Evolutionary conservation across 2,329 filamentous ascomycete genomes (phyloP), one percentile per base, ranked within the genome.

Genomic region (Chaetomiaceae sp.): DNA sequence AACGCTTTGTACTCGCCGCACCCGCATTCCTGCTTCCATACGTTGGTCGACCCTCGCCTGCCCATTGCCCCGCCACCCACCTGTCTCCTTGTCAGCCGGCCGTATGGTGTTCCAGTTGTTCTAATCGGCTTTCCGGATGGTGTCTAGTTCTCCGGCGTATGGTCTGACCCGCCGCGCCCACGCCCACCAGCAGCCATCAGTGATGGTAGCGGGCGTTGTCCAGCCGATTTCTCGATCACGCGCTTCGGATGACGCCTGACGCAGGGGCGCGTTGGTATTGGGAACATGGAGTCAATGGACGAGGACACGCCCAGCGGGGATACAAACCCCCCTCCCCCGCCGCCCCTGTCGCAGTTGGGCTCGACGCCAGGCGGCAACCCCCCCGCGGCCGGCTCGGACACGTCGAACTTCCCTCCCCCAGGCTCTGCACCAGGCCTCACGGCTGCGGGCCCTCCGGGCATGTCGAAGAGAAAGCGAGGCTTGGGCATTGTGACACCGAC

Each of bases 401-500:
- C 37, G 20, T 59, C 62, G 9, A 19, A 15, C 12, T 58, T 61
- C 24, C 59, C 60, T 27, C 58, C 56, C 32, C 56, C 58, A 20
- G 54, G 58, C 12, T 57, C 60, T 27, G 55, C 17, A 42, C 51
- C 45, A 52, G 59, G 12, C 17, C 53, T 35, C 38, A 33, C 49
- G 11, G 34, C 52, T 42, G 47, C 47, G 24, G 29, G 58, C 20
- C 46, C 56, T 24, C 48, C 58, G 26, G 50, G 54, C n/a, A 45
- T 34, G 19, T 73, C 73, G 3, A 80, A 79, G 58, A 67, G 76
- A 14, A 68, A 73, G 38, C 70, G 77, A 38, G 77, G 76, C 2
- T 57, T 76, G 4, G 77, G 77, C 15, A 64, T 79, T 1, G 75
- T 80, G 11, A 80, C 77, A 4, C 74, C 75, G 34, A 80, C 79